phyloP scores from a whole-genome alignment of 2,329 filamentous ascomycete genomes.

The Cryphonectria carpinicola region DNA sequence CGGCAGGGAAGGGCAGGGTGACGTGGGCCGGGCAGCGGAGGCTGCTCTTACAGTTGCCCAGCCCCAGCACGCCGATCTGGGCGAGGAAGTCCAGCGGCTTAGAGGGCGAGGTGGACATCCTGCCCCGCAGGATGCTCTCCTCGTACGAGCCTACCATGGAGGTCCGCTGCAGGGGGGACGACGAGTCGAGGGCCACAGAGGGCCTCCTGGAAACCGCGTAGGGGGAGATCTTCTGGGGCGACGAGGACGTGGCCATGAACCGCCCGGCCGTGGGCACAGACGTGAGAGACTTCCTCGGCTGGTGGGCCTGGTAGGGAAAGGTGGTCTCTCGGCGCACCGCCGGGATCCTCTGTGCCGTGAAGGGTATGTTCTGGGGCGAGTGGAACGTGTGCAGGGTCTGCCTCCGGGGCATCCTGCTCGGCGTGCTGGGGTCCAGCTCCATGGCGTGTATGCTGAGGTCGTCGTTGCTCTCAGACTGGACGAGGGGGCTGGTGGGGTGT shows the following conservation, averaged over 20 bases:
- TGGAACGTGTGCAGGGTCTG: slow-evolving; percentile 65
- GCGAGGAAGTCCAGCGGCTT: slow-evolving; percentile 91
- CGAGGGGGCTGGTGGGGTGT: slow-evolving; percentile 88
- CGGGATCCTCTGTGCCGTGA: slow-evolving; percentile 38
- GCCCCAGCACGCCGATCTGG: slow-evolving; percentile 90
- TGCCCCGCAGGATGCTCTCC: slow-evolving; percentile 89
- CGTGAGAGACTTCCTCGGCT: slow-evolving; percentile 75
- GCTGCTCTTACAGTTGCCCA: slow-evolving; percentile 84
- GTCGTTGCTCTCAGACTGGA: slow-evolving; percentile 84
- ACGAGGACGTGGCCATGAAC: slow-evolving; percentile 44
- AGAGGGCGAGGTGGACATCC: slow-evolving; percentile 96
- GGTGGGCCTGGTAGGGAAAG: slow-evolving; percentile 75
- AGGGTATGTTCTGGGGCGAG: slow-evolving; percentile 24
- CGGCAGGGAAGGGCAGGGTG: slow-evolving; percentile 86
- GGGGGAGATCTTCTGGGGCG: slow-evolving; percentile 55
- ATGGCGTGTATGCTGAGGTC: slow-evolving; percentile 66
- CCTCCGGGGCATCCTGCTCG: slow-evolving; percentile 54
- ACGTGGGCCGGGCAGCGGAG: slow-evolving; percentile 89
- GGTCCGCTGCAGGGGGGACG: slow-evolving; percentile 76
- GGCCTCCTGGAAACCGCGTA: slow-evolving; percentile 52
- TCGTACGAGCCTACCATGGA: slow-evolving; percentile 98
- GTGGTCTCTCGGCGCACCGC: slow-evolving; percentile 61
- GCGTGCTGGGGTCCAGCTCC: slow-evolving; percentile 48
- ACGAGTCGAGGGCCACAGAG: slow-evolving; percentile 74
- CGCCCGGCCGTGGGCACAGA: slow-evolving; percentile 54